phyloP scores from a whole-genome alignment of 257 asterid species.

The Pogostemon cablin region DNA sequence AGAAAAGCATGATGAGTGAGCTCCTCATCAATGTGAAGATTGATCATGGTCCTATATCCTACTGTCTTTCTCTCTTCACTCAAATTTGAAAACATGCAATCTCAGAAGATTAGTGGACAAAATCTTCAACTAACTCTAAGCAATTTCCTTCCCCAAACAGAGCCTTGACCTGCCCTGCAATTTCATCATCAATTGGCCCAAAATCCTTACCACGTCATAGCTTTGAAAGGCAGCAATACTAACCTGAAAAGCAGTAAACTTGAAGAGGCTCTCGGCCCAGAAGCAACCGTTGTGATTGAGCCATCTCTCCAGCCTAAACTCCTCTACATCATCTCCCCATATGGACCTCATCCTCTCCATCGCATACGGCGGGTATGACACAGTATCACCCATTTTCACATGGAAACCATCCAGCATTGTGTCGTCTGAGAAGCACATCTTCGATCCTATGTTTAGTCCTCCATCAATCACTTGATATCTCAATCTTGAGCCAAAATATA shows the following conservation, averaged over 20 bases:
- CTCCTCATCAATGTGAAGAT: too few relatives aligned
- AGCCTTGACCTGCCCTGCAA: conserved; percentile 59
- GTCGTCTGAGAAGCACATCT: conserved; percentile 51
- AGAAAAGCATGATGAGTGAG: too few relatives aligned
- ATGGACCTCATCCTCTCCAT: conserved; percentile 57
- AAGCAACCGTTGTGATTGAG: conserved; percentile 48
- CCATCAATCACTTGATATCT: too few relatives aligned
- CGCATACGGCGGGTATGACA: conserved; percentile 54
- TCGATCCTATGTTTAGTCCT: conserved; percentile 31
- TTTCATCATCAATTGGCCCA: neutral
- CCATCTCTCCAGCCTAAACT: conserved; percentile 57
- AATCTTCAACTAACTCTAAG: conserved; percentile 67
- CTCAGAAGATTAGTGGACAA: conserved; percentile 46
- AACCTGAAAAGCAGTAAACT: too few relatives aligned
- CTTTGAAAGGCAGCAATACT: too few relatives aligned
- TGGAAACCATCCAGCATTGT: conserved; percentile 54
- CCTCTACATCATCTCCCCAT: conserved; percentile 58
- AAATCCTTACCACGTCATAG: too few relatives aligned
- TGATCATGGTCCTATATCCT: too few relatives aligned
- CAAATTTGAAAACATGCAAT: conserved; percentile 48
- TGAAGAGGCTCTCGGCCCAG: conserved; percentile 32
- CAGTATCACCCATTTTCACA: conserved; percentile 49
- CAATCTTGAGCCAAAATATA: too few relatives aligned
- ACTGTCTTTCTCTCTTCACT: conserved; percentile 37
- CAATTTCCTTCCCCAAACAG: conserved; percentile 67